Percentiles rank a stretch among this genome's conserved stretches.
phyloP scores from a whole-genome alignment of 179 eudicot genomes.

The Dionaea muscipula region DNA sequence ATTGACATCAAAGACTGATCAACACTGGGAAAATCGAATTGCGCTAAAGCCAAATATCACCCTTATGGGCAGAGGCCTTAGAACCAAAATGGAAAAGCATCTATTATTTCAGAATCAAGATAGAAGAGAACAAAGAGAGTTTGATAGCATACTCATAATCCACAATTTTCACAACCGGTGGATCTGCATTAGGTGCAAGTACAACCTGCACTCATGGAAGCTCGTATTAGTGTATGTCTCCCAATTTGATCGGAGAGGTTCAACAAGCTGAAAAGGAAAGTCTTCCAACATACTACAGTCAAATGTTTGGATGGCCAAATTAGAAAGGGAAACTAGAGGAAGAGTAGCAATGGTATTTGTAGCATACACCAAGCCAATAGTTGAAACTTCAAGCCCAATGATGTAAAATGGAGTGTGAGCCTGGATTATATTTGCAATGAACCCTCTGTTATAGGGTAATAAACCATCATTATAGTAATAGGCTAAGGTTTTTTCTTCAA shows the following conservation, averaged over 20 bases:
- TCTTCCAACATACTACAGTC: neutral
- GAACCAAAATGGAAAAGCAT: neutral
- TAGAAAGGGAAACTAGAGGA: neutral
- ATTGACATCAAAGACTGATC: too few species aligned
- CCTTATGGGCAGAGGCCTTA: neutral
- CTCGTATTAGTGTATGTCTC: slow-evolving; percentile 9
- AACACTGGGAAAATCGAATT: too few species aligned
- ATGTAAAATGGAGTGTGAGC: too few species aligned
- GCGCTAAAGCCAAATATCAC: too few species aligned
- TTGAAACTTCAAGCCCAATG: neutral
- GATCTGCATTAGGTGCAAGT: slow-evolving; percentile 83
- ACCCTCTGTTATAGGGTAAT: too few species aligned
- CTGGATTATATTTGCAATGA: too few species aligned
- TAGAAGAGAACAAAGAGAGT: slow-evolving; percentile 7
- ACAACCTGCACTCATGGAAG: slow-evolving; percentile 46
- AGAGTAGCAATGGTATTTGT: too few species aligned
- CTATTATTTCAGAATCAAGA: neutral
- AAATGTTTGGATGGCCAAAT: neutral
- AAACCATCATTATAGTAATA: too few species aligned
- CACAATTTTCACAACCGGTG: slow-evolving; percentile 88
- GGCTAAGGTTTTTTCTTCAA: too few species aligned
- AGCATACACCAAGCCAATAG: too few species aligned
- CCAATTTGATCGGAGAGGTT: neutral
- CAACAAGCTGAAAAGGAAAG: slow-evolving; percentile 6
- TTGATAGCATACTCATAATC: slow-evolving; percentile 56